These are phyloP conservation scores for Actinomortierella ambigua DNA, from an alignment of 371 early-diverging fungal species.

Conservation along the genomic window DNA sequence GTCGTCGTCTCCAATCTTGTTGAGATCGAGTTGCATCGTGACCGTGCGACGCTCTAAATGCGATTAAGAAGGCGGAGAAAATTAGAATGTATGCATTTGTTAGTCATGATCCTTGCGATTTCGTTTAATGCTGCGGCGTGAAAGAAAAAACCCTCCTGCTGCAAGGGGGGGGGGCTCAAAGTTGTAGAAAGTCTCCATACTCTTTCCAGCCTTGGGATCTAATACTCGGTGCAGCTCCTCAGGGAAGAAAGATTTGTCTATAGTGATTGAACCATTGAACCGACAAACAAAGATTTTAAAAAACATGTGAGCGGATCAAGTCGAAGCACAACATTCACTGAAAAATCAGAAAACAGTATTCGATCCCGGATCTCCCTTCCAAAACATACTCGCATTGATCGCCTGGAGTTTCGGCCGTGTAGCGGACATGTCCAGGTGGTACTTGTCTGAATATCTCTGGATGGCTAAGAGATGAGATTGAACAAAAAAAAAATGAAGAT, in stretches of 20 bases:
- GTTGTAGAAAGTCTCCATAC: conserved; percentile 9
- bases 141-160: too few relatives aligned
- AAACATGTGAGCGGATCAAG: too few relatives aligned
- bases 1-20: conserved; percentile 21
- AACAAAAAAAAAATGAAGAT: neutral
- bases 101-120: neutral
- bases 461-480: conserved; percentile 14
- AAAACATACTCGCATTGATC: conserved; percentile 29
- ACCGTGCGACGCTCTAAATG: conserved; percentile 18
- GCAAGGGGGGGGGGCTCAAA: too few relatives aligned
- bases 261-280: neutral
- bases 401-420: conserved; percentile 27
- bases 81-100: neutral
- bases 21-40: conserved; percentile 17
- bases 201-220: conserved; percentile 31
- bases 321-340: too few relatives aligned
- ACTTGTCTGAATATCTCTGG: conserved; percentile 34
- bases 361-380: neutral
- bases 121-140: neutral
- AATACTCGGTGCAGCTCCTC: conserved; percentile 38
- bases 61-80: neutral
- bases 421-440: conserved; percentile 30
- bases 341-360: too few relatives aligned
- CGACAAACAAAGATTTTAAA: too few relatives aligned
- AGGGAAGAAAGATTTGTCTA: conserved; percentile 41